These are phyloP conservation scores for Cytidiella melzeri DNA, from an alignment of 768 basidiomycete genomes.

Conservation along the genomic window DNA sequence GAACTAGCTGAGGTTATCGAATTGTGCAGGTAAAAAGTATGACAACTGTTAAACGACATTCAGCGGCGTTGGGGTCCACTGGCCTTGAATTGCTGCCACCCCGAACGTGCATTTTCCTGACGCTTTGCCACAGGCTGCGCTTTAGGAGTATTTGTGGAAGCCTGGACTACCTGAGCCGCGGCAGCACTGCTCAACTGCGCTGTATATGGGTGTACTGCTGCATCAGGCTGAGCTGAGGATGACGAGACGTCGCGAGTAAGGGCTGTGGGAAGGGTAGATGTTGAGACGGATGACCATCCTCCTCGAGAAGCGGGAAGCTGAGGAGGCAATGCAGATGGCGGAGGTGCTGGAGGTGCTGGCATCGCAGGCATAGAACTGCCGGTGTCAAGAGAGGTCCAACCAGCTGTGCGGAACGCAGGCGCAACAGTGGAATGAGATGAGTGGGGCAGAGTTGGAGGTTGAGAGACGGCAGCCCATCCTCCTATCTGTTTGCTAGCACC, in stretches of 20 bases:
- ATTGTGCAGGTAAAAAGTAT: background rate
- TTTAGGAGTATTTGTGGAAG: background rate
- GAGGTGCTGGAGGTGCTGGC: conserved; percentile 17
- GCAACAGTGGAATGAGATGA: conserved; percentile 25
- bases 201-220: background rate
- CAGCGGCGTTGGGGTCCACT: conserved; percentile 9
- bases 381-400: conserved; percentile 64
- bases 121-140: conserved; percentile 1
- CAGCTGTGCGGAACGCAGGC: conserved; percentile 52
- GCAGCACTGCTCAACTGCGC: background rate
- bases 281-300: conserved; percentile 2
- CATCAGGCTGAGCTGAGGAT: background rate
- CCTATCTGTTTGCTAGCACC: background rate
- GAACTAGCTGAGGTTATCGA: background rate
- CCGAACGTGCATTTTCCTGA: conserved; percentile 19
- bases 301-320: background rate
- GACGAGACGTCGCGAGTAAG: too few species aligned
- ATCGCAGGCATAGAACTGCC: conserved; percentile 21
- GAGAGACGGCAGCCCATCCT: conserved; percentile 1
- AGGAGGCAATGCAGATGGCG: background rate
- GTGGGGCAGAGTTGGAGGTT: conserved; percentile 1
- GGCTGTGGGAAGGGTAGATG: too few species aligned
- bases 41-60: background rate
- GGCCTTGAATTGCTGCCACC: conserved; percentile 25
- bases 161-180: background rate